These are phyloP conservation scores for Atkinsonella hypoxylon DNA, from an alignment of 2,329 filamentous ascomycete genomes.

Conservation along the genomic window DNA sequence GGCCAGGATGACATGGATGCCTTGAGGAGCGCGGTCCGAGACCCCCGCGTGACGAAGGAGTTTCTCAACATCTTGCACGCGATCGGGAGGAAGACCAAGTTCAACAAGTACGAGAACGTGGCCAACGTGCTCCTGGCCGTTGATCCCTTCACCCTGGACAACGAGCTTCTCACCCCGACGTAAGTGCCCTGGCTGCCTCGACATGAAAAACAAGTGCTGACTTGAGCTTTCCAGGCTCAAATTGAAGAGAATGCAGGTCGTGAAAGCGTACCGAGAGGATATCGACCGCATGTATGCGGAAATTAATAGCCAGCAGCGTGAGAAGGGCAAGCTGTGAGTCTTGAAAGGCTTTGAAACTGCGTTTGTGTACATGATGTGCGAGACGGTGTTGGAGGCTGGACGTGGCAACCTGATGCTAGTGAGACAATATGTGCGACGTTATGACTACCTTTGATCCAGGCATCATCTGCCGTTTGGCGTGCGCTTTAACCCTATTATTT, in stretches of 20 bases:
- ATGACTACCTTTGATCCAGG: too few relatives aligned
- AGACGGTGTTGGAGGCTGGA: too few relatives aligned
- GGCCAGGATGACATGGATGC: constrained; percentile 51
- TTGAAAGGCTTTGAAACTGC: too few relatives aligned
- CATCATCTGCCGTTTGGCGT: too few relatives aligned
- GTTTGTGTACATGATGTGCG: too few relatives aligned
- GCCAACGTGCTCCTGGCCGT: constrained; percentile 61
- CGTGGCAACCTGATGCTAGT: too few relatives aligned
- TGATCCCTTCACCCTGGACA: constrained; percentile 87
- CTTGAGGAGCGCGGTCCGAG: constrained; percentile 52
- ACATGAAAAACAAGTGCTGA: not conserved
- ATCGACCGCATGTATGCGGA: constrained; percentile 47
- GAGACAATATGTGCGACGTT: too few relatives aligned
- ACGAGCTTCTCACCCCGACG: constrained; percentile 80
- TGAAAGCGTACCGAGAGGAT: constrained; percentile 36
- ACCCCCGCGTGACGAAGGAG: constrained; percentile 60
- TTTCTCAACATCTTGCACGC: constrained; percentile 68
- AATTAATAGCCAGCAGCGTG: constrained; percentile 22
- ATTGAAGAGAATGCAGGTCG: constrained; percentile 45
- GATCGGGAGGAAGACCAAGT: constrained; percentile 71
- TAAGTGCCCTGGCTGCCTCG: constrained; percentile 35
- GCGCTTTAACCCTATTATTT: too few relatives aligned
- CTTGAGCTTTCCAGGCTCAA: constrained; percentile 33
- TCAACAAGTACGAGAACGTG: constrained; percentile 83
- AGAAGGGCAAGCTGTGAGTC: not conserved